Base-by-base conservation (phyloP, 148 eudicot genomes). In the Vaccinium macrocarpon region DNA sequence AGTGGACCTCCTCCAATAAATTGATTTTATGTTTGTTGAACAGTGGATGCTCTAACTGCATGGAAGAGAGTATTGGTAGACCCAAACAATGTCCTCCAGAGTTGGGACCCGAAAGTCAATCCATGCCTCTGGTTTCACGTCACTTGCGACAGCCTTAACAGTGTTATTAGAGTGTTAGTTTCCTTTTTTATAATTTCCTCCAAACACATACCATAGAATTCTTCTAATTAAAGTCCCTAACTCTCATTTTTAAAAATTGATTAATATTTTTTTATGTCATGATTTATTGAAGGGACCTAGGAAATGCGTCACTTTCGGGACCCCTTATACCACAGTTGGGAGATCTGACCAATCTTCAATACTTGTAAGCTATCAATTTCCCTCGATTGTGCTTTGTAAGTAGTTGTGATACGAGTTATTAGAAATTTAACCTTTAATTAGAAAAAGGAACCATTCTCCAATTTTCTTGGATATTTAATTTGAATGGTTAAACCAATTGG, bases 91-190 rank as follows among this genome's bases (percentile, higher is more conserved):
- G 84, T 81, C 15, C 84, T 85, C 11, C 74, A 56, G 46, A 85
- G 84, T 61, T 85, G 84, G 87, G 80, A 85, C 72, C 74, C 87
- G 18, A 81, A 84, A 2, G 76, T 59, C 9, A 81, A 85, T 62
- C 87, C 87, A 3, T 85, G 87, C 81, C 49, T 81, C 14, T 85
- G 87, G 87, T 81, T 80, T 25, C 87, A 85, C 70, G 16, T 85
- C 66, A 85, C 87, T 53, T 85, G 87, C 84, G 76, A 85, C 81
- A 15, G 6, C 46, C n/a, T 75, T 0, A 74, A 85, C 84, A 81
- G 27, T 8, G 84, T 85, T 9, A 35, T 48, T 25, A 81, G 84
- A 85, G 59, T 85, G 87, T 85, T 2, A 35, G 38, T 35, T 35
- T 35, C 38, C 38, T 35, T 35, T 35, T 35, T 35, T 35, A 35